Evolutionary conservation across 768 basidiomycete species (phyloP), one percentile per base, ranked within the genome.

Genomic region (Coprinopsis strossmayeri): DNA sequence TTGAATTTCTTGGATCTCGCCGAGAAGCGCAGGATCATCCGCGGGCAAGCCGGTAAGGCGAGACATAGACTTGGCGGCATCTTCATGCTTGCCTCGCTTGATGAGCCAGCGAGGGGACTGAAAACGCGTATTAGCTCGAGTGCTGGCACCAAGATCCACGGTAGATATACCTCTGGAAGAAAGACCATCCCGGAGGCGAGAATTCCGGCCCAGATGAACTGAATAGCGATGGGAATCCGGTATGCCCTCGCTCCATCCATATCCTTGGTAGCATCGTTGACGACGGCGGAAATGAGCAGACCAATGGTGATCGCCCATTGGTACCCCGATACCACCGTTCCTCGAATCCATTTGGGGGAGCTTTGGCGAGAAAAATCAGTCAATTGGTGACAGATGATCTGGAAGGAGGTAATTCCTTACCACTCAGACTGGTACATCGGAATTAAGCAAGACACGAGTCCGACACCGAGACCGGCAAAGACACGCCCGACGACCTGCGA

Each of bases 231-330:
- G 30, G 88, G 86, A 52, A 90, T 84, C 34, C 73, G 77, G 66
- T 82, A 89, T 0, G 83, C 70, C 10, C 71, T 68, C 49, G 77
- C 69, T 51, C 74, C 63, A 7, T 63, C 49, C 32, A 74, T 69
- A 50, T 69, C 56, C 64, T 87, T 68, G 34, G 87, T 87, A 17
- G 75, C 72, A 57, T 87, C 79, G 60, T 79, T 76, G 63, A 90
- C 74, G 58, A 84, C 69, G 41, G 84, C 64, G 18, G 87, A 84
- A 47, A 89, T 71, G 34, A 90, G 70, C 48, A 87, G 70, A 56
- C 90, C 90, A 54, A 91, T 78, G 32, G 90, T 90, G 50, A 76
- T 84, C 45, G 77, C 78, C 74, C 78, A 88, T 59, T 86, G 83
- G 60, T 85, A 86, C 28, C 69, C 67, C 24, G 79, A 75, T 38